Base-by-base conservation (phyloP, 129 eudicot genomes). In the Flaveria linearis region DNA sequence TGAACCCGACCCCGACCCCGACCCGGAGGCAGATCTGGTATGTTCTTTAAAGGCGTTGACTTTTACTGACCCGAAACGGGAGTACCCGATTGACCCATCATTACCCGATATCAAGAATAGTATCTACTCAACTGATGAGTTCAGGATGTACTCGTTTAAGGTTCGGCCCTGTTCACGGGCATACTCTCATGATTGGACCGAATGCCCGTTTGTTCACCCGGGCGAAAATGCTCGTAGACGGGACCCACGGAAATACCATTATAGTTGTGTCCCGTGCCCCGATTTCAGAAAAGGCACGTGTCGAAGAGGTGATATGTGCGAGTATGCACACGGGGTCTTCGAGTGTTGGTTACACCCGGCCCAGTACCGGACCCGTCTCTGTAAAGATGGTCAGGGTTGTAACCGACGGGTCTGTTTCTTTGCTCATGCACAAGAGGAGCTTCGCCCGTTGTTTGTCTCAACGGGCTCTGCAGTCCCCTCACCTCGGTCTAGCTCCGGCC, bases 291-390 rank as follows among this genome's bases (percentile, higher is more conserved):
- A 91, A 80, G 97, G 94, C 60, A 80, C 92, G 11, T 91, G 97
- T 33, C 76, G 90, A 52, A 69, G 92, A 58, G 95, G 90, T 1
- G 97, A 91, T 74, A 86, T 83, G 90, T 91, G 97, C 4, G 90
- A 91, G 65, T 91, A 88, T 9, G 97, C 97, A 45, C 97, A 91
- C 18, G 97, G 97, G 61, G 97, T 91, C 57, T 91, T 91, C 45
- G 97, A 91, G 78, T 81, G 97, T 58, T 91, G 97, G 97, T 82
- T 91, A 18, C 97, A 91, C 76, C 97, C 97, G 2, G 95, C 97
- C 22, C 95, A 88, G 15, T 91, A 91, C 72, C 68, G 95, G 66
- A 91, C 97, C 17, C 85, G 95, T 20, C 82, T 88, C 3, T 91
- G 97, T 69, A 91, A 91, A 79, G 97, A 91, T 18, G 95, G 97